These are phyloP conservation scores for Geotrichum bryndzae DNA, from an alignment of 1,139 yeast genomes.

Conservation along the genomic window DNA sequence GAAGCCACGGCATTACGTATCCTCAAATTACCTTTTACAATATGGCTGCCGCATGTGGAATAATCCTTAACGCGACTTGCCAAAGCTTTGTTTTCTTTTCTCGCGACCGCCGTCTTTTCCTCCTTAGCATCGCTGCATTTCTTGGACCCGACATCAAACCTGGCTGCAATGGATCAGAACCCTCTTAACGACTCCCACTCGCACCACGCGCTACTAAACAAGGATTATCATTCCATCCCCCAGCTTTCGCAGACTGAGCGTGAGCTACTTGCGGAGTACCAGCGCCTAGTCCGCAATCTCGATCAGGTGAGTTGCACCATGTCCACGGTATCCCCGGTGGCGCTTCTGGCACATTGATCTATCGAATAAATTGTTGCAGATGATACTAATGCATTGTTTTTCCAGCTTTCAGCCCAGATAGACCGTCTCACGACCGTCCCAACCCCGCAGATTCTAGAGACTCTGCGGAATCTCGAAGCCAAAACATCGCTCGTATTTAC, in stretches of 20 bases:
- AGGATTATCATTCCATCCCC: slow-evolving; percentile 12
- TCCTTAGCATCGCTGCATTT: not conserved
- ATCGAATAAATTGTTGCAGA: not conserved
- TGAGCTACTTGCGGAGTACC: slow-evolving; percentile 31
- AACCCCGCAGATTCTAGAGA: slow-evolving; percentile 41
- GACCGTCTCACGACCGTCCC: slow-evolving; percentile 27
- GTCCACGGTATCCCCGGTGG: not conserved
- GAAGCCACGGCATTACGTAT: not conserved
- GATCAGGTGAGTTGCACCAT: slow-evolving; percentile 23
- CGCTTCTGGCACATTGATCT: slow-evolving; percentile 2
- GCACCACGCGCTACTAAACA: slow-evolving; percentile 9
- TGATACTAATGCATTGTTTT: not conserved
- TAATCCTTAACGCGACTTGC: not conserved
- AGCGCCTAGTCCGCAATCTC: slow-evolving; percentile 28
- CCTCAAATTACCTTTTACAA: not conserved
- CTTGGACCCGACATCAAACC: not conserved
- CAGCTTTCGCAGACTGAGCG: slow-evolving; percentile 25
- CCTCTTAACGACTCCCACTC: slow-evolving; percentile 7
- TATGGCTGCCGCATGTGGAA: not conserved
- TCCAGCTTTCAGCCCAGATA: slow-evolving; percentile 25
- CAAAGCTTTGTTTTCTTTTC: not conserved
- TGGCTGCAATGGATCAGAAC: not conserved
- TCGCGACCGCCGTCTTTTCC: not conserved
- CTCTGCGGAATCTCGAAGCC: slow-evolving; percentile 48
- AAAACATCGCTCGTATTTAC: slow-evolving; percentile 55